These are phyloP conservation scores for Phialemoniopsis sp. DNA, from an alignment of 2,329 filamentous ascomycete genomes.

Conservation along the genomic window DNA sequence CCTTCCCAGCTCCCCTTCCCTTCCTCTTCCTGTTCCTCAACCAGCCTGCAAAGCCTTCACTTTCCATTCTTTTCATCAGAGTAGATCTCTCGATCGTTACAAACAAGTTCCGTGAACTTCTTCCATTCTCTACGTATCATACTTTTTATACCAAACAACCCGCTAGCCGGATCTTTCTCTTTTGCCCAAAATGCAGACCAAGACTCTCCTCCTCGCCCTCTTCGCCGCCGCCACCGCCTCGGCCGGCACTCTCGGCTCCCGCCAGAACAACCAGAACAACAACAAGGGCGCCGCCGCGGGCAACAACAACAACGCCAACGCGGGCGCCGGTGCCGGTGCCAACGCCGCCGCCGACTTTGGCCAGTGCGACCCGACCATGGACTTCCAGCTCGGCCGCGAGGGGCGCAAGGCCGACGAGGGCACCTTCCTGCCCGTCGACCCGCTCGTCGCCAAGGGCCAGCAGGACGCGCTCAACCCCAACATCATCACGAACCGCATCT, in stretches of 20 bases:
- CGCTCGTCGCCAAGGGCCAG: constrained; percentile 46
- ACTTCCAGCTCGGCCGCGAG: constrained; percentile 50
- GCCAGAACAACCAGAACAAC: constrained; percentile 7
- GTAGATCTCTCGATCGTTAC: constrained; percentile 13
- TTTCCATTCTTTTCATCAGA: constrained; percentile 8
- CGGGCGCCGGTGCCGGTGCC: constrained; percentile 12
- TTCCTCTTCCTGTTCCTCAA: too few relatives aligned
- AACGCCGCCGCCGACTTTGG: constrained; percentile 40
- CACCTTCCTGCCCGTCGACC: constrained; percentile 55
- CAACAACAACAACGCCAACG: constrained; percentile 10
- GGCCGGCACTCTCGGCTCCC: constrained; percentile 8
- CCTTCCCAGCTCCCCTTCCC: too few relatives aligned
- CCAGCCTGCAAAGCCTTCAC: too few relatives aligned
- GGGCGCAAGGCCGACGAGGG: constrained; percentile 46
- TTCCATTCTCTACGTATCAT: constrained; percentile 12
- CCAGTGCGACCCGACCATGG: constrained; percentile 43
- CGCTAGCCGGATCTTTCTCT: constrained; percentile 15
- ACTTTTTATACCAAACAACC: constrained; percentile 5
- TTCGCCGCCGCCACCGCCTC: constrained; percentile 15
- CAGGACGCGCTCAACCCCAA: constrained; percentile 55
- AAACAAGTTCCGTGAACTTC: constrained; percentile 16
- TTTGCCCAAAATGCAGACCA: constrained; percentile 15
- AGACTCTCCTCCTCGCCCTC: constrained; percentile 15
- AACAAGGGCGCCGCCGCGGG: too few relatives aligned
- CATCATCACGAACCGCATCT: constrained; percentile 61